These are phyloP conservation scores for Daldinia eschscholtzii DNA, from an alignment of 2,329 filamentous ascomycete species.

Conservation along the genomic window DNA sequence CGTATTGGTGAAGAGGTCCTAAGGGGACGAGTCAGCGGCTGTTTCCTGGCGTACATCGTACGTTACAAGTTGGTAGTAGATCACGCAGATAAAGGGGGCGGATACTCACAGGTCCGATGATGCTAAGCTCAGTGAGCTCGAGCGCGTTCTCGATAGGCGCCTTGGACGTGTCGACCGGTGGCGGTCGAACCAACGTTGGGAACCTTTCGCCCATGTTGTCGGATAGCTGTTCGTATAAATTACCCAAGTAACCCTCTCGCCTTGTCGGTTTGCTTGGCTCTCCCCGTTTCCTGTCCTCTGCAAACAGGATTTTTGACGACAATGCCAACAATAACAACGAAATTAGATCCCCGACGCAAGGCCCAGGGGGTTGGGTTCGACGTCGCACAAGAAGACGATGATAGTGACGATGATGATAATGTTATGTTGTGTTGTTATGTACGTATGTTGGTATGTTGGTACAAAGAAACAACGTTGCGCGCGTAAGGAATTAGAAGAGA, in stretches of 20 bases:
- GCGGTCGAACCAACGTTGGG: constrained; percentile 78
- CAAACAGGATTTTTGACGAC: too few relatives aligned
- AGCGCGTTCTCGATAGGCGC: constrained; percentile 90
- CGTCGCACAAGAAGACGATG: background rate
- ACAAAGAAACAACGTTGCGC: too few relatives aligned
- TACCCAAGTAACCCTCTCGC: background rate
- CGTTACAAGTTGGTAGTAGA: background rate
- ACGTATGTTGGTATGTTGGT: background rate
- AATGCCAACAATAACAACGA: too few relatives aligned
- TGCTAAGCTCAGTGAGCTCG: constrained; percentile 83
- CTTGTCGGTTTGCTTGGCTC: background rate
- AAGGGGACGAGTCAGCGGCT: constrained; percentile 25
- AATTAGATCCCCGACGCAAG: too few relatives aligned
- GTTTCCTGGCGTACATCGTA: background rate
- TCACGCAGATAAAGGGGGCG: too few relatives aligned
- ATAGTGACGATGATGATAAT: background rate
- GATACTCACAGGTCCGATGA: constrained; percentile 78
- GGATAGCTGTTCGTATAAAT: background rate
- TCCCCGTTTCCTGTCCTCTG: too few relatives aligned
- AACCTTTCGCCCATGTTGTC: constrained; percentile 48
- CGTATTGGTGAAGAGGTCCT: constrained; percentile 96
- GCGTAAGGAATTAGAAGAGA: too few relatives aligned
- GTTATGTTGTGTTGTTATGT: background rate
- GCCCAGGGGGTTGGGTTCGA: too few relatives aligned
- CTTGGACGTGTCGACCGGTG: constrained; percentile 77